Evolutionary conservation across 208 protist species (phyloP).

Genomic region (Trypanosoma lewisi): DNA sequence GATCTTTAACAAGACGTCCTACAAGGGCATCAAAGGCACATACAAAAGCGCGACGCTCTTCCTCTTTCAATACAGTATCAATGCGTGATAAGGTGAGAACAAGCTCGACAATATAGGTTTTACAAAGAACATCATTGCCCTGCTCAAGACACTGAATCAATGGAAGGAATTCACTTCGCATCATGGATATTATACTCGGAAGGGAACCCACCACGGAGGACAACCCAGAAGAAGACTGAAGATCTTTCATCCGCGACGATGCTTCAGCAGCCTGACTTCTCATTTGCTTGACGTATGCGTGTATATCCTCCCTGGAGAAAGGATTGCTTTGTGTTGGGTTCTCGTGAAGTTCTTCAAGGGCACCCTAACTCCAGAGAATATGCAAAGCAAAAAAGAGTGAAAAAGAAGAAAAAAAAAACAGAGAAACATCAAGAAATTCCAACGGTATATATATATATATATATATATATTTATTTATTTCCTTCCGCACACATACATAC

Average conservation of each 20-base stretch:
- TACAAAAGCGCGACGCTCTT: conserved; percentile 74
- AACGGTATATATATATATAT: not conserved
- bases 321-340: too few relatives aligned
- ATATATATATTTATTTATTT: not conserved
- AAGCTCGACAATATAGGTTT: conserved; percentile 77
- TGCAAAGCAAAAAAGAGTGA: conserved; percentile 4
- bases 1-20: conserved; percentile 34
- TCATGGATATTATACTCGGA: conserved; percentile 43
- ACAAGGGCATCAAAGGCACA: conserved; percentile 62
- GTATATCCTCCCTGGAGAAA: conserved; percentile 10
- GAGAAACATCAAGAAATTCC: not conserved
- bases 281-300: conserved; percentile 3
- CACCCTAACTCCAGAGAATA: not conserved
- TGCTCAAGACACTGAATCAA: conserved; percentile 57
- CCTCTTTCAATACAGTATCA: conserved; percentile 57
- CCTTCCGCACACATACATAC: conserved; percentile 1
- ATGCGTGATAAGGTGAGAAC: conserved; percentile 65
- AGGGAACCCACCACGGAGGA: conserved; percentile 17
- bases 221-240: not conserved
- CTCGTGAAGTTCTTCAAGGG: too few relatives aligned
- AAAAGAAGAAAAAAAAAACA: conserved; percentile 11
- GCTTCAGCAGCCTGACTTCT: conserved; percentile 6
- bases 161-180: conserved; percentile 63
- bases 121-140: conserved; percentile 22
- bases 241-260: conserved; percentile 9